Evolutionary conservation across 495 filamentous ascomycete species (phyloP), one percentile per base, ranked within the genome.

Genomic region (Tuber aestivum): DNA sequence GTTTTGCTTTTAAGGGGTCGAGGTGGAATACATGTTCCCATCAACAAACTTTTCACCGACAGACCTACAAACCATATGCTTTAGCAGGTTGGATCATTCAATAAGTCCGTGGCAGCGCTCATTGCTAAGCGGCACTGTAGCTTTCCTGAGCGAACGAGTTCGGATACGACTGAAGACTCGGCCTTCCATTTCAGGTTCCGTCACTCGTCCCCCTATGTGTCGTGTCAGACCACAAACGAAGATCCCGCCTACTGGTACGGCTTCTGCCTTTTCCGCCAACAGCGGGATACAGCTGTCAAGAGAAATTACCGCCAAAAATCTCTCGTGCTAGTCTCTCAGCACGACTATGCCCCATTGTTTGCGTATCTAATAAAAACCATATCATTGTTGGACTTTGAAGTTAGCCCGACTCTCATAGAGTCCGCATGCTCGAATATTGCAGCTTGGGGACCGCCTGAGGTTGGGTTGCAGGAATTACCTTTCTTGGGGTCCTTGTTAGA

Each of bases 1-100:
- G 56, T 35, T 65, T 65, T 65, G 14, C 20, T n/a, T 73, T 71
- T 61, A 40, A 78, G 81, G 81, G 56, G 81, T 83, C 45, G 81
- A 83, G 76, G 78, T 83, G 21, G 81, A 83, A 75, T 83, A 83
- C 73, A 83, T 83, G 81, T 82, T 83, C 42, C 81, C 81, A 40
- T 81, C 81, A 14, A 83, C 81, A 74, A 77, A 83, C 73, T 80
- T 83, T 68, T 83, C 81, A 16, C 69, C 73, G 35, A 65, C 78
- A 27, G 81, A 83, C 76, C 70, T 83, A 27, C 78, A 82, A 48
- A 83, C 81, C 18, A 83, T 83, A 73, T 83, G 81, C 74, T 83
- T 83, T 71, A 83, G 81, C 75, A 83, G 81, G 81, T 83, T 42
- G 61, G 41, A 12, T 71, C 18, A 32, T 50, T 70, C 70, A 71